These are phyloP conservation scores for Rutstroemia sp. DNA, from an alignment of 2,329 filamentous ascomycete genomes.

Conservation along the genomic window DNA sequence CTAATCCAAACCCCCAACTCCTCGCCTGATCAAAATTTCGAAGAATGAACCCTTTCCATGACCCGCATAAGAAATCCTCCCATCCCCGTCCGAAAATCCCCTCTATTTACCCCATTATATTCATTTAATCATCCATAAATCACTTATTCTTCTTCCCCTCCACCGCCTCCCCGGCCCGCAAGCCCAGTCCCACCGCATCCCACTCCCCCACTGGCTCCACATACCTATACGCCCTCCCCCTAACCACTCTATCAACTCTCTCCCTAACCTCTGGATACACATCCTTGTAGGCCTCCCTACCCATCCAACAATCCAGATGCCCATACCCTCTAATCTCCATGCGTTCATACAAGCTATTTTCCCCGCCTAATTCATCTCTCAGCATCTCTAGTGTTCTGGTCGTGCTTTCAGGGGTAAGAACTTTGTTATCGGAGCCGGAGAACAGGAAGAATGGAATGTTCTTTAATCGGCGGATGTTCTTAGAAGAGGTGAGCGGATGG, in stretches of 20 bases:
- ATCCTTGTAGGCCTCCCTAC: constrained; percentile 49
- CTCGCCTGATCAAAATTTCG: too few relatives aligned
- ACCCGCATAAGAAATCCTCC: too few relatives aligned
- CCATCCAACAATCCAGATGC: constrained; percentile 57
- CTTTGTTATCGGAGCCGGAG: constrained; percentile 48
- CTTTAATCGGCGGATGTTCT: constrained; percentile 43
- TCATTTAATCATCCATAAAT: too few relatives aligned
- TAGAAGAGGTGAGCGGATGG: constrained; percentile 39
- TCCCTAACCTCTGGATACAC: constrained; percentile 49
- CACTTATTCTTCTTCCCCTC: neutral
- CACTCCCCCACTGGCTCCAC: constrained; percentile 17
- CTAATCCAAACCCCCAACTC: too few relatives aligned
- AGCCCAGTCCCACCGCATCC: constrained; percentile 8
- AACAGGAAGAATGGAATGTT: constrained; percentile 50
- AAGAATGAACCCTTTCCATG: too few relatives aligned
- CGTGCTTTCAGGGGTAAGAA: constrained; percentile 46
- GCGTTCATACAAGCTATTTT: constrained; percentile 40
- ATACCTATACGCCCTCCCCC: constrained; percentile 23
- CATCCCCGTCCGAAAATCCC: too few relatives aligned
- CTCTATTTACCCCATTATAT: too few relatives aligned
- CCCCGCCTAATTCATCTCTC: constrained; percentile 43
- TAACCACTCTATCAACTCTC: constrained; percentile 44
- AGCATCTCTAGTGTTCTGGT: constrained; percentile 46
- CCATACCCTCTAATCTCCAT: constrained; percentile 50
- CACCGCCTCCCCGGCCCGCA: neutral